These are phyloP conservation scores for Phycomyces blakesleeanus DNA, from an alignment of 192 early-diverging fungal species.

Conservation along the genomic window DNA sequence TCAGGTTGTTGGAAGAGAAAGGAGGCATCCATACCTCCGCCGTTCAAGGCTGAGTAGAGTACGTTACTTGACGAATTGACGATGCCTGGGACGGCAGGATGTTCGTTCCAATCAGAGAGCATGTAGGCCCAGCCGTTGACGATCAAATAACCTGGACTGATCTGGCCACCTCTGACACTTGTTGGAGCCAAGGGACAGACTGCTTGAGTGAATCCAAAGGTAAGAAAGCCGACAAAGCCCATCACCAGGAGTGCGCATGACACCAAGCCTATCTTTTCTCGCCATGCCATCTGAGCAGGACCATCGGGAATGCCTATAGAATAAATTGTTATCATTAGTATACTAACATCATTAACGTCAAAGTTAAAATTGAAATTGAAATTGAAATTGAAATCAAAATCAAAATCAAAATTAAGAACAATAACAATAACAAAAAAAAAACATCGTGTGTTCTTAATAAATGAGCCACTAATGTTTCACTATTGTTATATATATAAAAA, in stretches of 20 bases:
- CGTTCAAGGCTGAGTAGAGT: constrained; percentile 49
- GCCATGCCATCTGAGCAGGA: constrained; percentile 74
- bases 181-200: constrained; percentile 44
- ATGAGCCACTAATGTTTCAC: no score
- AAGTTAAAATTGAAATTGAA: no score
- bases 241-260: constrained; percentile 74
- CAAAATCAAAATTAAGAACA: no score
- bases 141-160: constrained; percentile 41
- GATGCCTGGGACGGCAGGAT: constrained; percentile 21
- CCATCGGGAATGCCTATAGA: constrained; percentile 53
- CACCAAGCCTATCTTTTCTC: constrained; percentile 89
- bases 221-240: constrained; percentile 74
- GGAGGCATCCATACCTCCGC: constrained; percentile 67
- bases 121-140: constrained; percentile 66
- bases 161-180: constrained; percentile 37
- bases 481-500: no score
- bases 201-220: constrained; percentile 75
- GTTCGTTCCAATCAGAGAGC: constrained; percentile 34
- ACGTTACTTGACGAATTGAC: constrained; percentile 40
- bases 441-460: no score
- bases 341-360: no score
- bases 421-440: no score
- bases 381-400: no score
- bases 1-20: constrained; percentile 60
- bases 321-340: no score